Evolutionary conservation across 2,329 filamentous ascomycete species (phyloP).

Genomic region (Fusarium duplospermum): DNA sequence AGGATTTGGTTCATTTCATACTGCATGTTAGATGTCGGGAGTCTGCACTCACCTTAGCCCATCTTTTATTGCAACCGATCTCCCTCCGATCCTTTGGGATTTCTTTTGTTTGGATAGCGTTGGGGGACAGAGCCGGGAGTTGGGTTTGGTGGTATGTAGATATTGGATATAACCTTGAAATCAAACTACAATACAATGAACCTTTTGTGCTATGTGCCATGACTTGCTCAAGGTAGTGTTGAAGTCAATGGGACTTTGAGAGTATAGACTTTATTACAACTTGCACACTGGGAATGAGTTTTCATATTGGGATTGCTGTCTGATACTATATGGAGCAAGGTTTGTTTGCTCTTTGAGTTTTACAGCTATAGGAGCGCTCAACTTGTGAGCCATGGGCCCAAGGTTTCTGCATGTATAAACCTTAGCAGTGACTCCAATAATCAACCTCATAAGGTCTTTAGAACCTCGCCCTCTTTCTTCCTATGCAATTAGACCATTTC

Average conservation of each 20-base stretch:
- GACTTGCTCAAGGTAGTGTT: not conserved
- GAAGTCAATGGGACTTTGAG: fast-evolving
- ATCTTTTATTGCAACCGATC: not conserved
- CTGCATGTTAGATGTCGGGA: not conserved
- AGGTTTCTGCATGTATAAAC: not conserved
- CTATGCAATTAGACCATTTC: not conserved
- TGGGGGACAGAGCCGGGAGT: not conserved
- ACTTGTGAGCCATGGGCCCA: not conserved
- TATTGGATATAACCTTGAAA: not conserved
- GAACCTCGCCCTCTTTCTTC: not conserved
- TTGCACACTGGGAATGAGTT: not conserved
- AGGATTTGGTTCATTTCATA: not conserved
- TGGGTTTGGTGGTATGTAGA: not conserved
- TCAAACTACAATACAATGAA: not conserved
- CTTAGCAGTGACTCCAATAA: not conserved
- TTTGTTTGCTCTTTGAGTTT: not conserved
- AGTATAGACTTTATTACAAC: not conserved
- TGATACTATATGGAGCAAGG: not conserved
- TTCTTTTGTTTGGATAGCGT: constrained; percentile 1
- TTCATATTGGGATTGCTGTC: not conserved
- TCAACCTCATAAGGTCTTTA: not conserved
- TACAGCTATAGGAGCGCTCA: not conserved
- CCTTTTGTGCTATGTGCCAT: not conserved
- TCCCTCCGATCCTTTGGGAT: not conserved
- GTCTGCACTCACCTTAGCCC: not conserved